A percentile compares a stretch with the other conserved stretches of the same genome.
Evolutionary conservation across 495 filamentous ascomycete species (phyloP).

Genomic region (Collariella sp.): DNA sequence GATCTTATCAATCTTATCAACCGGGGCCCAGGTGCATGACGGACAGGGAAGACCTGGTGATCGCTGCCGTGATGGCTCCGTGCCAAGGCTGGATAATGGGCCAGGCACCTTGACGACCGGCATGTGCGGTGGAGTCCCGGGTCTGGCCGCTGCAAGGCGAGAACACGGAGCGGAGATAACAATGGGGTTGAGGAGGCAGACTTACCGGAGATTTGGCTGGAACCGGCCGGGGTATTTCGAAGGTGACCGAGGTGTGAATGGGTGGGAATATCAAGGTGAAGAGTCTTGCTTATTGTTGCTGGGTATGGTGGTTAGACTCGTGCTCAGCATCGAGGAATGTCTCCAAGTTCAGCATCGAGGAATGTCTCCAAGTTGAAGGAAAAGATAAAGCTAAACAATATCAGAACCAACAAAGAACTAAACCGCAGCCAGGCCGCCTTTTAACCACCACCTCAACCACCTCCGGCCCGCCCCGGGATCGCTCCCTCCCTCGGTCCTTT

Average conservation of each 20-base stretch:
- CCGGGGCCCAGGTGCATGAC: not conserved
- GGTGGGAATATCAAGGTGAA: too few species aligned
- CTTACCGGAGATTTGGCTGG: not conserved
- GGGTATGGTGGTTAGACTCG: too few species aligned
- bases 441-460: not conserved
- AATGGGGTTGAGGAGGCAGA: not conserved
- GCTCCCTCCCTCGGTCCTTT: conserved; percentile 3
- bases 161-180: not conserved
- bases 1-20: not conserved
- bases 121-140: not conserved
- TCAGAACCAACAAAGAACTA: too few species aligned
- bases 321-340: too few species aligned
- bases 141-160: not conserved
- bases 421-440: too few species aligned
- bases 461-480: not conserved
- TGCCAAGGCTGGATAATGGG: not conserved
- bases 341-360: too few species aligned
- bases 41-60: conserved; percentile 1
- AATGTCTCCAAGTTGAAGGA: too few species aligned
- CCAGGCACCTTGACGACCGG: not conserved
- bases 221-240: too few species aligned
- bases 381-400: too few species aligned
- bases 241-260: too few species aligned
- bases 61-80: not conserved
- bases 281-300: too few species aligned